Base-by-base conservation (phyloP, 768 basidiomycete genomes). In the Pleurotus platypus region DNA sequence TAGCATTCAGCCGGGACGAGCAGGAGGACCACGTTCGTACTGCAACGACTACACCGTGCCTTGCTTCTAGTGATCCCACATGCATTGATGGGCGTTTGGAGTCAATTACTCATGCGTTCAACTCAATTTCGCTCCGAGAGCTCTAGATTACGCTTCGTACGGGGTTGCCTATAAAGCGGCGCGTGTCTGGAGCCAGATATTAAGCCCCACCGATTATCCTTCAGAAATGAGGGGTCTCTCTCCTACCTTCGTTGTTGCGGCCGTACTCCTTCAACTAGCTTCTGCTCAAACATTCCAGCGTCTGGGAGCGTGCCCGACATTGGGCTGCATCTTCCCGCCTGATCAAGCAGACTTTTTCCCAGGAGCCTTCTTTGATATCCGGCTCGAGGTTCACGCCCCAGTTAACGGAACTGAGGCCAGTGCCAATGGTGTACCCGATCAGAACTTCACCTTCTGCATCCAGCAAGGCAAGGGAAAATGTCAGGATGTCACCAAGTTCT, bases 241-340 rank as follows among this genome's bases (percentile, higher is more conserved):
- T 54, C 35, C 26, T 13, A 16, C 51, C 11, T 24, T 54, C 35
- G 8, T 42, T n/a, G 51, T 38, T 13, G 39, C 51, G 4, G 51
- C n/a, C 13, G 18, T 54, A 22, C 39, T 54, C 15, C 13, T 24
- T 5, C 51, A 43, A 38, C n/a, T 42, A 16, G 51, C 38, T 13
- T 9, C 58, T 54, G 60, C 58, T 46, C 60, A 61, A 45, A 53
- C 39, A 38, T 61, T 54, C 51, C 53, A 54, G 37, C 57, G 60
- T 42, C 56, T 61, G 18, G 60, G 60, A 16, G 49, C 60, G 1
- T 61, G 60, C 37, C 60, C 60, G 18, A 55, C 57, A n/a, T 47
- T 61, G 13, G 60, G 60, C 24, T 61, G 60, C 47, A 53, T 61
- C 58, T 61, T 61, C 49, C 60, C 60, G 13, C 60, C 60, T 24